Evolutionary conservation across 2,329 filamentous ascomycete species (phyloP).

Genomic region (Parastagonospora avenae): DNA sequence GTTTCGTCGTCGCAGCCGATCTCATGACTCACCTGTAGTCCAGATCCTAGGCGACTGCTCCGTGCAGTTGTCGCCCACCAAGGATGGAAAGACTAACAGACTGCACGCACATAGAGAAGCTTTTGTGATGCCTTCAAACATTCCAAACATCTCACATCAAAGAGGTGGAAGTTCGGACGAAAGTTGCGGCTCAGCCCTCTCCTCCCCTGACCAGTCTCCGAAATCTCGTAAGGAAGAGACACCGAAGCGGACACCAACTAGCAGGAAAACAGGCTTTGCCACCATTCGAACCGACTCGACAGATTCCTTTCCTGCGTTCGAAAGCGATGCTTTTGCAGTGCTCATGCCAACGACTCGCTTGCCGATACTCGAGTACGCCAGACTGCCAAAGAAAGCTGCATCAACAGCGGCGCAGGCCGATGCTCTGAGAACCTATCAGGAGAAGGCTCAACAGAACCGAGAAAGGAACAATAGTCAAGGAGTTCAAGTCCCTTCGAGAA

Average conservation of each 20-base stretch:
- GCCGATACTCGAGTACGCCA: conserved; percentile 29
- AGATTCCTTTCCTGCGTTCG: conserved; percentile 31
- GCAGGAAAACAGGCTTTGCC: conserved; percentile 29
- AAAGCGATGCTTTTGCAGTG: conserved; percentile 42
- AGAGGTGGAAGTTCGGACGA: conserved; percentile 2
- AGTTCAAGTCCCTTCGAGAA: conserved; percentile 28
- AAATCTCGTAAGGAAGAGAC: conserved; percentile 2
- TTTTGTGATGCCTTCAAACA: background rate
- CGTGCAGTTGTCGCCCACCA: conserved; percentile 1
- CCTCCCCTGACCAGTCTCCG: conserved; percentile 2
- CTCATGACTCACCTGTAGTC: conserved; percentile 6
- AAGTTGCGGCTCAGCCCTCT: background rate
- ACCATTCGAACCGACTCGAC: conserved; percentile 36
- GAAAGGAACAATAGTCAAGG: conserved; percentile 30
- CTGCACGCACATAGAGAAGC: conserved; percentile 18
- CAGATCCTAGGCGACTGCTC: background rate
- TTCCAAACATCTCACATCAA: background rate
- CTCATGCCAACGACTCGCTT: conserved; percentile 41
- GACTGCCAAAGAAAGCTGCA: conserved; percentile 16
- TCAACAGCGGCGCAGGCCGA: conserved; percentile 30
- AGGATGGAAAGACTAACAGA: conserved; percentile 11
- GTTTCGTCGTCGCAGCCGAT: conserved; percentile 9
- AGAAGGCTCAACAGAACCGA: conserved; percentile 31
- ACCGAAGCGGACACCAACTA: conserved; percentile 20
- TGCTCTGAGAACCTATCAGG: conserved; percentile 34